Base-by-base conservation (phyloP, 73 alveolate genomes). In the Paraurostyla sp. region DNA sequence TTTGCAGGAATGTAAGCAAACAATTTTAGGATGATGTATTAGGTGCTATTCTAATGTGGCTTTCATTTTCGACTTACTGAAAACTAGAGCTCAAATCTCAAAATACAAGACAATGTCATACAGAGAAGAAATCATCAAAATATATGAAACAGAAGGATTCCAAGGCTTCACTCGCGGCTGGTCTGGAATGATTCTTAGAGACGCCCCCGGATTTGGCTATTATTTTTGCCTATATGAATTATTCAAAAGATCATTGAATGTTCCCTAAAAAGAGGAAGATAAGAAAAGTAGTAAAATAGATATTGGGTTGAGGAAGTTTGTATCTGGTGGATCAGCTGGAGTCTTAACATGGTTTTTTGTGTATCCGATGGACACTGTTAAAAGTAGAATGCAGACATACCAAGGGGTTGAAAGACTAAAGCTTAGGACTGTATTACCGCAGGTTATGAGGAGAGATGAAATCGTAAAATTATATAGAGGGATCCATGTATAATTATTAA, bases 1-100 rank as follows among this genome's bases (percentile, higher is more conserved):
- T 63, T 81, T 50, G 95, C 89, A 59, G 95, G 95, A 54, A 15
- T 81, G 91, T 81, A 81, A 58, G 89, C 6, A 33, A 60, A 29
- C 16, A 20, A 16, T 62, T 15, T 22, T 30, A 20, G 48, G n/a
- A 3, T 52, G 15, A 38, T 16, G 48, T 41, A 25, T 32, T 80
- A 56, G 81, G 25, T 52, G 82, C 22, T 63, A 75, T 33, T 30
- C 65, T 7, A 48, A 58, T 41, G 78, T 69, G 41, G 65, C 81
- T 35, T 78, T 83, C 30, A 43, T 71, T 0, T 36, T 42, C 45
- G 92, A 83, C 49, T 46, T 68, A 36, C 62, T 83, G 22, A 83
- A 83, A 60, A 58, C 85, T 22, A 40, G 92, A 32, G 92, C 92
- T 20, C 68, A 83, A 49, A 57, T 38, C 29, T 29, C 42, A 22